Percentiles rank a stretch among this genome's conserved stretches.
Evolutionary conservation across 2,329 filamentous ascomycete species (phyloP).

Genomic region (Ascochyta viciae-villosae): DNA sequence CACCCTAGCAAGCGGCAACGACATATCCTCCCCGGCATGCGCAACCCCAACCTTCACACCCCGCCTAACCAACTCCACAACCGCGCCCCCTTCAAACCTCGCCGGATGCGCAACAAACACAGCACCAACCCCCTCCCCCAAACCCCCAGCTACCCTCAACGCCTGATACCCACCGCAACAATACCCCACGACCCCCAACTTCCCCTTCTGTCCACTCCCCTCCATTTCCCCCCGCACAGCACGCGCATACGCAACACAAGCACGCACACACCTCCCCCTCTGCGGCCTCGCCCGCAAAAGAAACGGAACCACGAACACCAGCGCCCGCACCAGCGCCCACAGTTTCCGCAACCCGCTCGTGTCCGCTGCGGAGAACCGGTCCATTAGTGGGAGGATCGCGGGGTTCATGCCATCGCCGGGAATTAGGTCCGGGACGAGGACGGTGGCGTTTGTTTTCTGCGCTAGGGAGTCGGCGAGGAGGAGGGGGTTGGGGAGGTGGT

Average conservation of each 20-base stretch:
- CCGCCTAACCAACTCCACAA: background rate
- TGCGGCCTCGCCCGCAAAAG: constrained; percentile 16
- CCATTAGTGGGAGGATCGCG: constrained; percentile 18
- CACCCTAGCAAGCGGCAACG: constrained; percentile 19
- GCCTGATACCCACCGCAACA: constrained; percentile 36
- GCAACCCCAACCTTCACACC: constrained; percentile 18
- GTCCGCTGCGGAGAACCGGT: constrained; percentile 8
- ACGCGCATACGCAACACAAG: constrained; percentile 14
- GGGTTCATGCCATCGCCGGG: constrained; percentile 25
- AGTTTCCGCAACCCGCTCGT: constrained; percentile 2
- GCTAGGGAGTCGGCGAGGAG: constrained; percentile 35
- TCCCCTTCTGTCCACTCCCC: constrained; percentile 2
- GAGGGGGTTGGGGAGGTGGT: constrained; percentile 32
- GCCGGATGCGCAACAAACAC: constrained; percentile 31
- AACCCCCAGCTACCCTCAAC: background rate
- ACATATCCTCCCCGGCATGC: constrained; percentile 27
- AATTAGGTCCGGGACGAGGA: constrained; percentile 35
- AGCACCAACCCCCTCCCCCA: constrained; percentile 6
- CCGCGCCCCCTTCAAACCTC: constrained; percentile 1
- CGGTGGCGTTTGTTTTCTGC: constrained; percentile 18
- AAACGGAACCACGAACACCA: constrained; percentile 19
- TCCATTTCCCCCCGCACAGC: constrained; percentile 14
- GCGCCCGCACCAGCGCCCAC: background rate
- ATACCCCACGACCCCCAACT: constrained; percentile 26
- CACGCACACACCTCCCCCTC: background rate